Evolutionary conservation across 2,329 filamentous ascomycete species (phyloP).

Genomic region (Leptosphaerulina australis): DNA sequence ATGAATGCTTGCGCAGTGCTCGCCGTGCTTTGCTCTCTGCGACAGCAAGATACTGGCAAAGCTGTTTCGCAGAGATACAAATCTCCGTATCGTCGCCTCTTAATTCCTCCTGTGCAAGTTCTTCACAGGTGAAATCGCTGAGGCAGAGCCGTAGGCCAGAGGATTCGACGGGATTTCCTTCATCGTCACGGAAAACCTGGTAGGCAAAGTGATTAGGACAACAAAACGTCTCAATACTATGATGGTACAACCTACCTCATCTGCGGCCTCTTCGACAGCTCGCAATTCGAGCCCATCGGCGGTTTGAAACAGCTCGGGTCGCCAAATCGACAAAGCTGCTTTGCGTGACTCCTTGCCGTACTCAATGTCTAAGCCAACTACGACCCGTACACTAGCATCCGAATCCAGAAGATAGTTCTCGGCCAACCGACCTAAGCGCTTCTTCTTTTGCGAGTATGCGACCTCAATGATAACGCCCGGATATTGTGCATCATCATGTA

Average conservation of each 20-base stretch:
- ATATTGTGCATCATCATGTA: conserved; percentile 30
- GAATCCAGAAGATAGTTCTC: conserved; percentile 27
- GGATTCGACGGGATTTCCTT: conserved; percentile 23
- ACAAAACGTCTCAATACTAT: neutral
- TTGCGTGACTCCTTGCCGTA: conserved; percentile 21
- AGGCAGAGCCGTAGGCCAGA: conserved; percentile 22
- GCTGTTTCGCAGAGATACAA: neutral
- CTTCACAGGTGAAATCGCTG: conserved; percentile 23
- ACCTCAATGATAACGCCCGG: conserved; percentile 31
- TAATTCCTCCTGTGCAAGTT: conserved; percentile 18
- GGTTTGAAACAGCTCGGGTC: conserved; percentile 8
- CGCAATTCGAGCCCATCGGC: neutral
- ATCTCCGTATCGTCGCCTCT: neutral
- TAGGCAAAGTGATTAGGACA: conserved; percentile 13
- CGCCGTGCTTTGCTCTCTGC: neutral
- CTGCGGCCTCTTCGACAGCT: neutral
- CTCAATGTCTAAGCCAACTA: conserved; percentile 25
- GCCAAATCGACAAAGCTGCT: conserved; percentile 19
- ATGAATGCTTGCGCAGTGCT: conserved; percentile 3
- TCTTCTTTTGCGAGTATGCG: conserved; percentile 28
- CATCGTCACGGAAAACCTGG: conserved; percentile 34
- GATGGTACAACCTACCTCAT: neutral
- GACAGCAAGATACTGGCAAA: neutral
- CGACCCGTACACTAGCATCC: conserved; percentile 22
- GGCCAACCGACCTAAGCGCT: conserved; percentile 18